Conservation (phyloP, 106 monocot species). For the Dendrobium huoshanense region DNA sequence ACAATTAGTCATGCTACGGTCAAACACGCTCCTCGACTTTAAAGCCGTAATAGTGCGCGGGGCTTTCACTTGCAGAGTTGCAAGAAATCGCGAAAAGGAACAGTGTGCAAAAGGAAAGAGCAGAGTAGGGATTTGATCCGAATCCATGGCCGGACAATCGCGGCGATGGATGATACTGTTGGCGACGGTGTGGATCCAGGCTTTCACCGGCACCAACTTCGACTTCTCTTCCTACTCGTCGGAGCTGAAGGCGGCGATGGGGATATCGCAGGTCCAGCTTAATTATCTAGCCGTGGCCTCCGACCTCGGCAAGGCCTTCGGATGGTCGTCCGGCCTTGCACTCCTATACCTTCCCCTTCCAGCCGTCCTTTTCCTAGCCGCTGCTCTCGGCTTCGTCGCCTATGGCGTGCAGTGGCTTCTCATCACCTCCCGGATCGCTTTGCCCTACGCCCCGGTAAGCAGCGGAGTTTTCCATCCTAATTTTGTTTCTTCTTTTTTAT, state of each 20-base stretch:
- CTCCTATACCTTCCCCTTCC: constrained; percentile 50
- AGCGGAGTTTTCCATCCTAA: not conserved
- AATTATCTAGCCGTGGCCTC: constrained; percentile 78
- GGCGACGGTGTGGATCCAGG: constrained; percentile 78
- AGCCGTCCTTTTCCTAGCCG: constrained; percentile 51
- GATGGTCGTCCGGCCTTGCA: constrained; percentile 78
- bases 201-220: constrained; percentile 83
- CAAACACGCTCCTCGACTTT: no score
- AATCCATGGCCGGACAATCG: constrained; percentile 11
- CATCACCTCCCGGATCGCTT: constrained; percentile 35
- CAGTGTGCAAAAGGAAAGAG: no score
- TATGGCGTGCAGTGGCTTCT: constrained; percentile 70
- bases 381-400: constrained; percentile 43
- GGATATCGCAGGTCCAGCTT: constrained; percentile 74
- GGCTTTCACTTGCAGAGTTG: no score
- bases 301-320: constrained; percentile 74
- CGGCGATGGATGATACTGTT: constrained; percentile 54
- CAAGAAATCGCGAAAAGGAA: no score
- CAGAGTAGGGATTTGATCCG: no score
- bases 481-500: no score
- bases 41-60: no score
- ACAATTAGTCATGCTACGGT: no score
- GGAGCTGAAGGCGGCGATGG: constrained; percentile 53
- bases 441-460: constrained; percentile 52
- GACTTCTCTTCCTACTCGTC: constrained; percentile 82